Base-by-base conservation (phyloP, 2,329 filamentous ascomycete species). In the Curvularia sp. region DNA sequence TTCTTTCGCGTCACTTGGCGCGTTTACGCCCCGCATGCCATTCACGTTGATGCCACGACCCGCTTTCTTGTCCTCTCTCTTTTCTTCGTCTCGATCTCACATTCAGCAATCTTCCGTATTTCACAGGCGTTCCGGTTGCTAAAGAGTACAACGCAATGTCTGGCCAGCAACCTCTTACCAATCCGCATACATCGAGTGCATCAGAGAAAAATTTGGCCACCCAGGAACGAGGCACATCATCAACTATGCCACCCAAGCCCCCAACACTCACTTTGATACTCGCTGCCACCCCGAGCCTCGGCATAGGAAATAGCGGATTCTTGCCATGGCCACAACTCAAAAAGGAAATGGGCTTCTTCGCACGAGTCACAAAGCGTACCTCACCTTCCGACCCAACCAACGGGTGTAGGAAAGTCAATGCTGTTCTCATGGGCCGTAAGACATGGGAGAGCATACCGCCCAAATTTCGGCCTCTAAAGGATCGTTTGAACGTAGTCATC, bases 371-470 rank as follows among this genome's bases (percentile, higher is more conserved):
- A 3, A 92, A 91, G 69, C 86, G 89, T 15, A 74, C 86, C 0
- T 81, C 83, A 23, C 59, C 64, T 0, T 27, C 30, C 5, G 57
- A 59, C 3, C 49, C 52, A 5, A 51, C 57, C 28, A 28, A 48
- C 23, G 42, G 49, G 21, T 27, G 32, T 53, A 54, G 53, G 10
- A 66, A 55, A 15, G 62, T 76, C 30, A 83, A 83, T 76, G 90
- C 91, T 18, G 91, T 98, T 50, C 89, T 99, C 67, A 99, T 99
- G 95, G 95, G 95, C 59, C 90, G 95, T 72, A 97, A 96, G 79
- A 99, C 95, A 0, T 99, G 94, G 89, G 92, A 96, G 51, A 92
- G 88, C 64, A 94, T 99, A 59, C 94, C 95, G 2, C 73, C 82
- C 6, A 84, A 83, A 50, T 93, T 95, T 74, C 85, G 93, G 2